phyloP scores from a whole-genome alignment of 352 stramenopile genomes.

The Paralagenidium karlingii region DNA sequence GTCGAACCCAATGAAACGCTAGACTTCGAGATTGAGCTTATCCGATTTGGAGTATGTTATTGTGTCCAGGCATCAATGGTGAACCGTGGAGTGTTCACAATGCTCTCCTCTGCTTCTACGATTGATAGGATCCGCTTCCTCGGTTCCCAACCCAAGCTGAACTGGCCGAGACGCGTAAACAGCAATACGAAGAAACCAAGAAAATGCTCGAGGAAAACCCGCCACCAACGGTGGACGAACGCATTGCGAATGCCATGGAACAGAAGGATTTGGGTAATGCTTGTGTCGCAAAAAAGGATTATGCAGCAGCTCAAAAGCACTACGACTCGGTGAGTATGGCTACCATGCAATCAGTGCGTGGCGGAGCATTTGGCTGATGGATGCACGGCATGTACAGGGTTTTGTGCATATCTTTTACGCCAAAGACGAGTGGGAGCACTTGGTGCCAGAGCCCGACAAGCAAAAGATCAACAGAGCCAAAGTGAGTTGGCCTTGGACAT shows the following conservation, averaged over 20 bases:
- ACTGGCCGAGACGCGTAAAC: slow-evolving; percentile 66
- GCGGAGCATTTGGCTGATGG: neutral
- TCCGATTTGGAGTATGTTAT: slow-evolving; percentile 47
- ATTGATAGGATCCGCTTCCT: slow-evolving; percentile 48
- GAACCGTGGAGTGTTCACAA: neutral
- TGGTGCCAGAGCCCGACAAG: slow-evolving; percentile 58
- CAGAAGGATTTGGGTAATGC: slow-evolving; percentile 75
- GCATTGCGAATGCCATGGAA: slow-evolving; percentile 43
- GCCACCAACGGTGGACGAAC: slow-evolving; percentile 64
- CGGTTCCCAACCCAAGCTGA: slow-evolving; percentile 74
- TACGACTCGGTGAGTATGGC: slow-evolving; percentile 74
- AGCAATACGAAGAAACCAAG: slow-evolving; percentile 68
- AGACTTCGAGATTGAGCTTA: slow-evolving; percentile 78
- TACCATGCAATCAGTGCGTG: neutral
- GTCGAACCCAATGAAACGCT: slow-evolving; percentile 76
- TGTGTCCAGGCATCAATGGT: neutral
- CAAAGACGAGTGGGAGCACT: slow-evolving; percentile 78
- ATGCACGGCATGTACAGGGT: slow-evolving; percentile 16
- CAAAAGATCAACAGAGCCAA: slow-evolving; percentile 73
- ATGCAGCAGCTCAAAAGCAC: slow-evolving; percentile 66
- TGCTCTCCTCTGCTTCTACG: neutral
- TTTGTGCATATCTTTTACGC: slow-evolving; percentile 82
- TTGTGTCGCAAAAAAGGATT: slow-evolving; percentile 50
- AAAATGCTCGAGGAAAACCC: slow-evolving; percentile 81
- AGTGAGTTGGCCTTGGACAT: slow-evolving; percentile 5